Base-by-base conservation (phyloP, 306 rosid species). In the Rubus parviflorus region DNA sequence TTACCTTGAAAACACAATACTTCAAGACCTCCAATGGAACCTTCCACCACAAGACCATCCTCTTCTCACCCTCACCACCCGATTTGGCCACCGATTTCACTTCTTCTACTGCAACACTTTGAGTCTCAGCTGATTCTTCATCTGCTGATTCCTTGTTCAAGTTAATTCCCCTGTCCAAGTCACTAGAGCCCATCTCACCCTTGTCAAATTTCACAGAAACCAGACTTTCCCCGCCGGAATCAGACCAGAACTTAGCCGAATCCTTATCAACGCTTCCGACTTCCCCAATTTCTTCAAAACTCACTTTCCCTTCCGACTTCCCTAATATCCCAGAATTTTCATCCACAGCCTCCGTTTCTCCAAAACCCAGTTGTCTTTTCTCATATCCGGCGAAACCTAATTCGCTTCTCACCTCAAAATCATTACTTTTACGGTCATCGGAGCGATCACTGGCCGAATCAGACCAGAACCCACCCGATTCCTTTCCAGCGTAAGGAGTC, bases 1-100 rank as follows among this genome's bases (percentile, higher is more conserved):
- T 83, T n/a, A 84, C 90, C 84, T 82, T 89, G 15, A 82, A 83
- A 58, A 91, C 82, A 85, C 95, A 95, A 60, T 86, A 90, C 80
- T 81, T 95, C 84, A 95, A 70, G 23, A 92, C 86, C 80, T 92
- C 97, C 25, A 95, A 81, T 0, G 99, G 97, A 78, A 90, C 90
- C 87, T 85, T 92, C 99, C 99, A 95, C 99, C 99, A 95, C 68
- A 82, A 83, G 13, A 83, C 58, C 61, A 77, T 78, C 82, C 75
- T 83, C 81, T 79, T 79, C 77, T 70, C 90, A 61, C 83, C 88
- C 25, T 78, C 85, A 25, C 68, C 74, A 7, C 47, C 81, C 4
- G 79, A 64, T 68, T 85, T 80, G 4, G 51, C 75, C 68, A 72
- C 76, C 0, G 79, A 15, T 72, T 87, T 85, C 75, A 64, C 66